These are phyloP conservation scores for Oxyria digyna DNA, from an alignment of 148 eudicot species.

Conservation along the genomic window DNA sequence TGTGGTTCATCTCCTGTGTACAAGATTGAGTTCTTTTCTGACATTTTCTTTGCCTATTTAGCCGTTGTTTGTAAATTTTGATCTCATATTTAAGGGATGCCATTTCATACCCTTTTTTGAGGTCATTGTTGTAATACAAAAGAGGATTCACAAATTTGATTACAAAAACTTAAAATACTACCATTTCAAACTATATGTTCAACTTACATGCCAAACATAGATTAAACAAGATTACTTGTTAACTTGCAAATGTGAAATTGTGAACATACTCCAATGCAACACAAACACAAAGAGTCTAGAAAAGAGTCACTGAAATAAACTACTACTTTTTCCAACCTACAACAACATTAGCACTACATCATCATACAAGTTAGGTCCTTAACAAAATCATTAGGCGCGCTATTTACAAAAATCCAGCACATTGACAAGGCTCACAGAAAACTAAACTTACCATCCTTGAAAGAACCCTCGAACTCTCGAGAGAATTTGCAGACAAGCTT, in stretches of 20 bases:
- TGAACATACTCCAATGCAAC: neutral
- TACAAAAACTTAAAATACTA: neutral
- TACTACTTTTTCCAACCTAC: neutral
- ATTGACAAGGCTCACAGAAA: neutral
- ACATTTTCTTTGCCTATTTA: neutral
- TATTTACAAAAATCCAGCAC: constrained; percentile 1
- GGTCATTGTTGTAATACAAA: too few species aligned
- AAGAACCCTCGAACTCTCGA: neutral
- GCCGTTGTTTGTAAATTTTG: neutral
- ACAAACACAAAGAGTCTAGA: neutral
- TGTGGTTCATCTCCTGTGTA: neutral
- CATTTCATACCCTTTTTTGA: too few species aligned
- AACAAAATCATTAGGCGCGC: neutral
- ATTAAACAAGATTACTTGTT: too few species aligned
- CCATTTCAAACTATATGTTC: neutral
- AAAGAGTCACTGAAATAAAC: neutral
- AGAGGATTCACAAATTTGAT: too few species aligned
- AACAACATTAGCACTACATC: neutral
- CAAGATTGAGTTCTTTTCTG: constrained; percentile 2
- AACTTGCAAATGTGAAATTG: too few species aligned
- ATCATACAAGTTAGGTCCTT: neutral
- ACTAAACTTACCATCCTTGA: neutral
- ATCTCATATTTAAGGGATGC: too few species aligned
- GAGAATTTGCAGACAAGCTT: neutral
- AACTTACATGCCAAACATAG: neutral